Evolutionary conservation across 768 basidiomycete species (phyloP).

Genomic region (Trametes gibbosa): DNA sequence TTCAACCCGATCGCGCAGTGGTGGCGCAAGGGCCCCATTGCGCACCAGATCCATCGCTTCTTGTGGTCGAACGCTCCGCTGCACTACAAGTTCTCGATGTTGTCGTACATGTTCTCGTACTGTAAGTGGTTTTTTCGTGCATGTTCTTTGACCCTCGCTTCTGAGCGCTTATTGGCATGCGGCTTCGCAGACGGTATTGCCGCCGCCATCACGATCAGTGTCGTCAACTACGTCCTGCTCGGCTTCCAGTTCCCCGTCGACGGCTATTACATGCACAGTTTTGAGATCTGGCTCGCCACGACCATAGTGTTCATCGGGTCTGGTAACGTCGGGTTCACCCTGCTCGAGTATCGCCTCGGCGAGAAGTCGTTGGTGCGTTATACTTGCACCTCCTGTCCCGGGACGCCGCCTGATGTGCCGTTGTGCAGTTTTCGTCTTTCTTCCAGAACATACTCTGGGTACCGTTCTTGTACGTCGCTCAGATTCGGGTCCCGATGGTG

Average conservation of each 20-base stretch:
- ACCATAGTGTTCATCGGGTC: slow-evolving; percentile 75
- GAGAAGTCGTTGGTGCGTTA: slow-evolving; percentile 29
- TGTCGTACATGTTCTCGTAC: slow-evolving; percentile 55
- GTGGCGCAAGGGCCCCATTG: slow-evolving; percentile 81
- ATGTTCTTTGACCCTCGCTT: not conserved
- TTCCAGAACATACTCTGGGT: slow-evolving; percentile 36
- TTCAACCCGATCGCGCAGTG: slow-evolving; percentile 83
- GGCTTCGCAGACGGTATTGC: slow-evolving; percentile 50
- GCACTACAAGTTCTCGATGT: slow-evolving; percentile 53
- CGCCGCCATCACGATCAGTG: slow-evolving; percentile 58
- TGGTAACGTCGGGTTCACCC: slow-evolving; percentile 67
- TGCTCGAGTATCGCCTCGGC: slow-evolving; percentile 73
- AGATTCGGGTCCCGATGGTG: not conserved
- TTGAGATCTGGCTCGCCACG: slow-evolving; percentile 79
- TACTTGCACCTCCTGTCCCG: not conserved
- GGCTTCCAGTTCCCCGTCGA: slow-evolving; percentile 73
- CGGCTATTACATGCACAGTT: slow-evolving; percentile 73
- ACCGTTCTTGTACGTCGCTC: slow-evolving; percentile 36
- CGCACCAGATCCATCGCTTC: slow-evolving; percentile 71
- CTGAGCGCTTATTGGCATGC: not conserved
- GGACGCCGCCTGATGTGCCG: not conserved
- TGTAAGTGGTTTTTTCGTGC: slow-evolving; percentile 35
- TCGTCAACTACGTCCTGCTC: slow-evolving; percentile 74
- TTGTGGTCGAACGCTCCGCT: slow-evolving; percentile 61
- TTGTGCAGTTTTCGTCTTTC: slow-evolving; percentile 25